Evolutionary conservation across 495 filamentous ascomycete species (phyloP), one percentile per base, ranked within the genome.

Genomic region (Extremus antarcticus): DNA sequence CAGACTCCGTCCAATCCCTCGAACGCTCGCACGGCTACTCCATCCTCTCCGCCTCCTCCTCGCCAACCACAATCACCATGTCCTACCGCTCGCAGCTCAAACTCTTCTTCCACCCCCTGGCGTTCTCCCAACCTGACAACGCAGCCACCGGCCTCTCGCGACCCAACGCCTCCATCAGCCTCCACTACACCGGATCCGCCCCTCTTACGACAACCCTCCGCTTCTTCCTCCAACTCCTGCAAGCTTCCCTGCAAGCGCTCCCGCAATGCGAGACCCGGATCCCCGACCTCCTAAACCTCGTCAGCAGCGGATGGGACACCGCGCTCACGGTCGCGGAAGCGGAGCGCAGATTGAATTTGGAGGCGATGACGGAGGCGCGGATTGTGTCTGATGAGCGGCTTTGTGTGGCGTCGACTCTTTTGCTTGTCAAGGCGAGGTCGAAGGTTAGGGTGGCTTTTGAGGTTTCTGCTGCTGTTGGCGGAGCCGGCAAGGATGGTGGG

Each of bases 1-100:
- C 66, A 88, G 87, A 75, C 39, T 82, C 78, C 47, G 84, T 88
- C 19, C 73, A 82, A 23, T 66, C 70, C 0, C 71, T 97, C 10
- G 89, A 94, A 68, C 70, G 72, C 41, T 67, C 78, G 25, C 76
- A 82, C 58, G 87, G 89, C 53, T 98, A 94, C 94, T 75, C 71
- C 2, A 83, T 91, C 50, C 76, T 81, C 53, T 80, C 79, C 0
- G 83, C 83, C 11, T 66, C 74, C 7, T 60, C 66, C 43, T 78
- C 75, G 15, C 81, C 77, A 1, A 23, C 57, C 2, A 73, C 71
- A 3, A 65, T 95, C 35, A 85, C 84, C 4, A 84, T 96, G 78
- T 79, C 79, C n/a, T 95, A 94, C 71, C 72, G 76, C 57, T 74
- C 76, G 35, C 82, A 91, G 51, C 78, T 97, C 29, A 79, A 88